Base-by-base conservation (phyloP, 306 rosid species). In the Phaseolus lunatus region DNA sequence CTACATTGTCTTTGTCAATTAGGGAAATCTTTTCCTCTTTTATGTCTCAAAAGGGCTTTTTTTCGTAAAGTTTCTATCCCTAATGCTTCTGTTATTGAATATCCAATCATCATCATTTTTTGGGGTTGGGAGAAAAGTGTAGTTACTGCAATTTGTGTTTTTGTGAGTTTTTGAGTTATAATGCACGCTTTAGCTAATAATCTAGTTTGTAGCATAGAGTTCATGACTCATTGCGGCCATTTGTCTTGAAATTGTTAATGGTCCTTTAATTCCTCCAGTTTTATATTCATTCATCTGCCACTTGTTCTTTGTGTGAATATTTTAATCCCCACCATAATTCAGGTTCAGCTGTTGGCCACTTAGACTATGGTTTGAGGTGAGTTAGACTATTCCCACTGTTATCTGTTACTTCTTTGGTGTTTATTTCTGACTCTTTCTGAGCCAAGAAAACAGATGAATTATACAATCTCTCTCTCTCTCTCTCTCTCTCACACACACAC, bases 321-420 rank as follows among this genome's bases (percentile, higher is more conserved):
- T 75, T 77, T 83, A 81, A 72, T 84, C 70, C 58, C 53, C 67
- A 72, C 88, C 82, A 70, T 85, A 83, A 81, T 80, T 87, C 82
- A 82, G 81, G 91, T 83, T 89, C 67, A 83, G 97, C 81, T 89
- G 97, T 90, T 92, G 85, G 93, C 93, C 97, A 92, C 97, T 92
- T 84, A 70, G 67, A 73, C 59, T 80, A 78, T 61, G 87, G 73
- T 58, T 22, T 81, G 72, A 56, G 79, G 86, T 72, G 81, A 9
- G 80, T 63, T 77, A 82, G 74, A 70, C 70, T 57, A 76, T 15
- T 62, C 53, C 76, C 62, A 50, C 20, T 54, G 26, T 74, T 53
- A 48, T 12, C 41, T 59, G 41, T 62, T 62, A 31, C 70, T 84
- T 74, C 81, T 83, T 68, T 59, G 72, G 71, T 64, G 64, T 78